These are phyloP conservation scores for Chrysosphaeria jannelii DNA, from an alignment of 2,329 filamentous ascomycete genomes.

Conservation along the genomic window DNA sequence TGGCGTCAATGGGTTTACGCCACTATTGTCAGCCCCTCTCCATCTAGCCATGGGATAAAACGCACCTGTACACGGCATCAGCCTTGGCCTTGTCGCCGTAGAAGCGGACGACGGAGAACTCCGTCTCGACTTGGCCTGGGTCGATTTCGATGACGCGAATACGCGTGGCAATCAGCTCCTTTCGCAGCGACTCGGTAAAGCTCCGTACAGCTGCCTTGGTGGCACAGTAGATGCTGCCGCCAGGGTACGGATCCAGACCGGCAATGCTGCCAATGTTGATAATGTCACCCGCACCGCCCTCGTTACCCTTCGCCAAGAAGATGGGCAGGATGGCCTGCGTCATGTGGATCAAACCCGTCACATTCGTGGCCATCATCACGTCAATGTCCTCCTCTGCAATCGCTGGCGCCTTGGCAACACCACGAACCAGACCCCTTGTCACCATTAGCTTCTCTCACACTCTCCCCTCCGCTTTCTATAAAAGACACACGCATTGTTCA, in stretches of 20 bases:
- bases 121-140: constrained; percentile 78
- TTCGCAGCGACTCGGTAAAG: constrained; percentile 58
- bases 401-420: constrained; percentile 56
- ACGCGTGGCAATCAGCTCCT: constrained; percentile 51
- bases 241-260: constrained; percentile 60
- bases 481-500: constrained; percentile 69
- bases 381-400: constrained; percentile 61
- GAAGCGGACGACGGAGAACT: constrained; percentile 73
- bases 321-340: constrained; percentile 69
- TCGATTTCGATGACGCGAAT: constrained; percentile 72
- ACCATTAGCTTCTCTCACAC: too few species aligned
- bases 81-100: constrained; percentile 72
- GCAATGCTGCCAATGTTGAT: constrained; percentile 86
- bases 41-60: too few species aligned
- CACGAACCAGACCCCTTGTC: constrained; percentile 76
- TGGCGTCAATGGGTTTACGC: constrained; percentile 55
- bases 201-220: constrained; percentile 68
- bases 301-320: constrained; percentile 37
- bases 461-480: too few species aligned
- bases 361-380: constrained; percentile 76
- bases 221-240: constrained; percentile 76
- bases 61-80: constrained; percentile 62
- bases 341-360: constrained; percentile 85
- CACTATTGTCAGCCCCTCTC: too few species aligned
- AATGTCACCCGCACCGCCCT: constrained; percentile 65